These are phyloP conservation scores for Suhomyces kilbournensis DNA, from an alignment of 805 yeast species.

Conservation along the genomic window DNA sequence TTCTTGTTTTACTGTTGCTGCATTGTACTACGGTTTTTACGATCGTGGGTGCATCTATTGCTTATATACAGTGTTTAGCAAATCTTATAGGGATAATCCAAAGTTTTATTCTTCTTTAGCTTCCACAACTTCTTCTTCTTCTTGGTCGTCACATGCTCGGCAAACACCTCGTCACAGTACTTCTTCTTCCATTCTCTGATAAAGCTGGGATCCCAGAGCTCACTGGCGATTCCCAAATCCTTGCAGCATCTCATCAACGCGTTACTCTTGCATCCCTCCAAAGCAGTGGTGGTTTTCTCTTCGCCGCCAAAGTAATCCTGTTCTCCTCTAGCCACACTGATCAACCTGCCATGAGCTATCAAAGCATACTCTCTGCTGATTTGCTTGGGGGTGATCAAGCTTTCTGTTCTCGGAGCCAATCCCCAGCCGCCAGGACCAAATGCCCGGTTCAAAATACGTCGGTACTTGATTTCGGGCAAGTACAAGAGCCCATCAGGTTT, in stretches of 20 bases:
- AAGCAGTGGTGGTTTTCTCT: conserved; percentile 87
- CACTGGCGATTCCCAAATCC: conserved; percentile 94
- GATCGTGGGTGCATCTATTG: neutral
- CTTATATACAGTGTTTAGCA: conserved; percentile 4
- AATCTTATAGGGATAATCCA: conserved; percentile 80
- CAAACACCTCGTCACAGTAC: conserved; percentile 77
- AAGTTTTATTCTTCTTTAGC: conserved; percentile 67
- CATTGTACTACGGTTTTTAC: neutral
- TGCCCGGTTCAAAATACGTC: conserved; percentile 82
- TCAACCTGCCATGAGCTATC: conserved; percentile 82
- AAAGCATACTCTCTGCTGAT: conserved; percentile 90
- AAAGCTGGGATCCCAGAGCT: conserved; percentile 94
- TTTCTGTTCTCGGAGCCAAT: conserved; percentile 86
- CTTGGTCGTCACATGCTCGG: conserved; percentile 77
- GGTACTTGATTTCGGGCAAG: conserved; percentile 91
- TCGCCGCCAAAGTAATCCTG: conserved; percentile 84
- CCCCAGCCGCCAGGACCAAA: conserved; percentile 99
- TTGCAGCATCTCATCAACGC: conserved; percentile 98
- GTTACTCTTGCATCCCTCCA: conserved; percentile 95
- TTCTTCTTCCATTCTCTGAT: conserved; percentile 47
- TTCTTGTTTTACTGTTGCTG: neutral
- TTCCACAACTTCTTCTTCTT: conserved; percentile 91
- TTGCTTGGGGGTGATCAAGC: conserved; percentile 66
- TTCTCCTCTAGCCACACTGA: conserved; percentile 92
- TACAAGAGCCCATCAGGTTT: conserved; percentile 93